Evolutionary conservation across 2,329 filamentous ascomycete species (phyloP).

Genomic region (Beauveria australis): DNA sequence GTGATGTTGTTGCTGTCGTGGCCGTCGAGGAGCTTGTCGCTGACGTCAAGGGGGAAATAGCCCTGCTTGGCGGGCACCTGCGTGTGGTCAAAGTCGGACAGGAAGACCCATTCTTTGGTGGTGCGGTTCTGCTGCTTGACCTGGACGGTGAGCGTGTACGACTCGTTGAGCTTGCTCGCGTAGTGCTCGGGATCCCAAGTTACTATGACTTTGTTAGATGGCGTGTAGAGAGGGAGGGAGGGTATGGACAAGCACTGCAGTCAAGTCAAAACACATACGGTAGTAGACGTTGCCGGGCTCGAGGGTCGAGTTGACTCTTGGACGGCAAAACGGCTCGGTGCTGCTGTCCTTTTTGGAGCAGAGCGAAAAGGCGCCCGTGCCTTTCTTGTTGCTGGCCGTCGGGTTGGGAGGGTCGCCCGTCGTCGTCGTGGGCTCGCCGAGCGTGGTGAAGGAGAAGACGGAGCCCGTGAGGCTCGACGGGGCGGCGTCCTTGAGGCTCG

Average conservation of each 20-base stretch:
- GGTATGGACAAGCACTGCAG: too few relatives aligned
- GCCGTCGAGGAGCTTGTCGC: slow-evolving; percentile 28
- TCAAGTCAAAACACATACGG: slow-evolving; percentile 25
- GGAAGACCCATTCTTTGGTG: slow-evolving; percentile 27
- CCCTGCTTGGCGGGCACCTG: slow-evolving; percentile 33
- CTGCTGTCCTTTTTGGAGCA: slow-evolving; percentile 41
- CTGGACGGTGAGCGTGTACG: slow-evolving; percentile 27
- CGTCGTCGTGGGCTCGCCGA: slow-evolving; percentile 30
- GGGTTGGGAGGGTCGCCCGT: slow-evolving; percentile 37
- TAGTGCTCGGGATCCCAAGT: slow-evolving; percentile 50
- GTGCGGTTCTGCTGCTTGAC: slow-evolving; percentile 33
- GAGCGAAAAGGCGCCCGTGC: slow-evolving; percentile 39
- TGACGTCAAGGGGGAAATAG: slow-evolving; percentile 39
- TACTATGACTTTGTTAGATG: slow-evolving; percentile 28
- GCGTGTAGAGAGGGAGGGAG: not conserved
- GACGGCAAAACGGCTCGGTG: slow-evolving; percentile 44
- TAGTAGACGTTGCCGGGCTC: slow-evolving; percentile 42
- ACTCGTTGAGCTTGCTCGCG: slow-evolving; percentile 26
- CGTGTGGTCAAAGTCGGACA: slow-evolving; percentile 25
- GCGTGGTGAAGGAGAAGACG: slow-evolving; percentile 29
- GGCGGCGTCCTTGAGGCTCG: slow-evolving; percentile 28
- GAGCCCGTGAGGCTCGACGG: slow-evolving; percentile 40
- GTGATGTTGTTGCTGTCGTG: slow-evolving; percentile 38
- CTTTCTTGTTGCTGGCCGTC: slow-evolving; percentile 33
- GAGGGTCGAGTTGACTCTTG: slow-evolving; percentile 34